Conservation (phyloP, 495 filamentous ascomycete species). For the Chaetomium fimeti region DNA sequence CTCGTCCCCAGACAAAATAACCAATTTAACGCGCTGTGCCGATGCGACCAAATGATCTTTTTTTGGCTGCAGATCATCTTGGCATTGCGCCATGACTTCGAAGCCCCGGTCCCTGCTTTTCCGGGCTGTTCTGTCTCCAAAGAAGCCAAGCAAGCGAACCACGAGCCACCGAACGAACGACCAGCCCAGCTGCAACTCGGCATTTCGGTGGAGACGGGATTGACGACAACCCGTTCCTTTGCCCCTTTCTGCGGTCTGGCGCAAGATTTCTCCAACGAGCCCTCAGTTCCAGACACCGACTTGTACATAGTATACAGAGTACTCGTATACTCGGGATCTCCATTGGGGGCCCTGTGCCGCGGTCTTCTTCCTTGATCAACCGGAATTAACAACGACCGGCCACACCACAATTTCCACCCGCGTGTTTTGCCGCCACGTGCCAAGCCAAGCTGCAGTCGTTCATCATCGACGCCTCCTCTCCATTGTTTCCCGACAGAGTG, state of each 20-base stretch:
- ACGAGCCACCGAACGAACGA: neutral
- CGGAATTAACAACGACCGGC: neutral
- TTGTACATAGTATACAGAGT: neutral
- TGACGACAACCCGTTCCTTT: slow-evolving; percentile 2
- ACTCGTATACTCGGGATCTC: too few relatives aligned
- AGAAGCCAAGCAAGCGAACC: neutral
- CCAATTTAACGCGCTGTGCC: neutral
- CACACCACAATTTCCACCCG: slow-evolving; percentile 13
- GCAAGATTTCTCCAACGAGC: neutral
- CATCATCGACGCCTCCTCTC: slow-evolving; percentile 4
- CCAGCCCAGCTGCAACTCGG: neutral
- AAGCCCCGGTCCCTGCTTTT: neutral
- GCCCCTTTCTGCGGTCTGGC: slow-evolving; percentile 8
- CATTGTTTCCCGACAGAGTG: neutral
- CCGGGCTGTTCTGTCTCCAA: neutral
- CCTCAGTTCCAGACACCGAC: neutral
- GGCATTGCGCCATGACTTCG: slow-evolving; percentile 7
- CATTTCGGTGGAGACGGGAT: slow-evolving; percentile 4
- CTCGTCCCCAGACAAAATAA: neutral
- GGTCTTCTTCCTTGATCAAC: neutral
- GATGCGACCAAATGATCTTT: slow-evolving; percentile 6
- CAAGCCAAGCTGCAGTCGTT: slow-evolving; percentile 12
- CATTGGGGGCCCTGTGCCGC: neutral
- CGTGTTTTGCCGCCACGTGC: slow-evolving; percentile 25
- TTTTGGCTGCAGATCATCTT: slow-evolving; percentile 20